Conservation (phyloP, 768 basidiomycete genomes). For the Suillus clintonianus region DNA sequence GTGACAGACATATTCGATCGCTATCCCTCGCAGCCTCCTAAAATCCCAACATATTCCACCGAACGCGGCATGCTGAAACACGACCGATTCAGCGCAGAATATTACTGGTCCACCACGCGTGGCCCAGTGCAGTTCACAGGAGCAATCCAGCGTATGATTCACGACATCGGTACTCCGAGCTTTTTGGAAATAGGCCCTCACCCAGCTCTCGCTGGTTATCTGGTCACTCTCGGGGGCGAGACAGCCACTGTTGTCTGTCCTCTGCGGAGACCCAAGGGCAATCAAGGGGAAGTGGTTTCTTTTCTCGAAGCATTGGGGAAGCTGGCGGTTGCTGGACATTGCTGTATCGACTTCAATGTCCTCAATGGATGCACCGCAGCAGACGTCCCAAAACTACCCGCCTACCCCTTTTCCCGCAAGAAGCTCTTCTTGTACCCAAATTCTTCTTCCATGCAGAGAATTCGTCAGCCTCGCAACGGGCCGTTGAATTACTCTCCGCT, state of each 20-base stretch:
- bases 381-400: background rate
- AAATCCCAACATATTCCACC: conserved; percentile 39
- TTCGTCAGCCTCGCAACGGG: conserved; percentile 25
- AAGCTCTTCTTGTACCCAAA: conserved; percentile 17
- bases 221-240: background rate
- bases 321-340: conserved; percentile 29
- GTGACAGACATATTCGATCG: conserved; percentile 37
- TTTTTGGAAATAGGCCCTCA: conserved; percentile 21
- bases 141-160: conserved; percentile 32
- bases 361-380: conserved; percentile 24
- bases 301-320: conserved; percentile 32
- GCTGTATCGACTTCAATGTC: conserved; percentile 28
- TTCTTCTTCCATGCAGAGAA: conserved; percentile 19
- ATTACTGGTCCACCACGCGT: conserved; percentile 43
- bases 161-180: conserved; percentile 17
- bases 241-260: background rate
- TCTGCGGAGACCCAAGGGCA: background rate
- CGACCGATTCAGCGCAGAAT: conserved; percentile 32
- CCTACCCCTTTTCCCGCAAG: conserved; percentile 27
- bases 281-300: conserved; percentile 22
- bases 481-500: conserved; percentile 39
- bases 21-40: conserved; percentile 22
- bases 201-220: background rate
- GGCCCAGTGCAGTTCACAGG: conserved; percentile 39
- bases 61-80: conserved; percentile 26